Conservation (phyloP, 108 stramenopile species). For the Pseudonitzschia multiseries region DNA sequence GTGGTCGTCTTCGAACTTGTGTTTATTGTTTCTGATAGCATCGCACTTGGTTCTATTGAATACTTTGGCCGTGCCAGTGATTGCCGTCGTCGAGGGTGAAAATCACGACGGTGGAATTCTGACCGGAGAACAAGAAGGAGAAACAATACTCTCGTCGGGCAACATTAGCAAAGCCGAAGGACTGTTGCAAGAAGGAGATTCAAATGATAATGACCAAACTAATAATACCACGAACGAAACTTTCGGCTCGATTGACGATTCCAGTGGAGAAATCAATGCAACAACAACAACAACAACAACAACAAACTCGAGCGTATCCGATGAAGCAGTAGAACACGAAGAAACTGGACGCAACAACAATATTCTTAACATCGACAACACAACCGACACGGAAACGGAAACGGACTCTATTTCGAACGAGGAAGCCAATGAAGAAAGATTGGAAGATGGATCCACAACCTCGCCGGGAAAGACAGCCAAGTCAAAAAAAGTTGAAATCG, state of each 20-base stretch:
- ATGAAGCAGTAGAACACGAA: conserved; percentile 1
- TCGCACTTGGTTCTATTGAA: neutral
- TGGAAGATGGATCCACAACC: neutral
- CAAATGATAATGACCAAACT: neutral
- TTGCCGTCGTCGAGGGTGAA: neutral
- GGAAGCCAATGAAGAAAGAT: neutral
- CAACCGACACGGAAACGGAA: neutral
- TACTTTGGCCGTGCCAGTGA: neutral
- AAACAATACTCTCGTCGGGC: neutral
- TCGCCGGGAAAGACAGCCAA: neutral
- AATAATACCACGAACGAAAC: neutral
- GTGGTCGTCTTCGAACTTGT: neutral
- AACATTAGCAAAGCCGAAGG: neutral
- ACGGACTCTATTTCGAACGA: neutral
- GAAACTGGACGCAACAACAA: neutral
- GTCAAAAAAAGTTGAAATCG: neutral
- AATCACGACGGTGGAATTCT: neutral
- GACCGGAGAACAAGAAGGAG: neutral
- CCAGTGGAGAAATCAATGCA: neutral
- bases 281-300: no score
- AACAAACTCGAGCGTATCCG: neutral
- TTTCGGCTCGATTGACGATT: neutral
- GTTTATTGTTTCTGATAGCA: neutral
- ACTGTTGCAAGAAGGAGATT: neutral
- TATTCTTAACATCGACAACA: neutral